Evolutionary conservation across 164 flowering plant species (phyloP), one percentile per base, ranked within the genome.

Genomic region (Paratinospora sagittata): DNA sequence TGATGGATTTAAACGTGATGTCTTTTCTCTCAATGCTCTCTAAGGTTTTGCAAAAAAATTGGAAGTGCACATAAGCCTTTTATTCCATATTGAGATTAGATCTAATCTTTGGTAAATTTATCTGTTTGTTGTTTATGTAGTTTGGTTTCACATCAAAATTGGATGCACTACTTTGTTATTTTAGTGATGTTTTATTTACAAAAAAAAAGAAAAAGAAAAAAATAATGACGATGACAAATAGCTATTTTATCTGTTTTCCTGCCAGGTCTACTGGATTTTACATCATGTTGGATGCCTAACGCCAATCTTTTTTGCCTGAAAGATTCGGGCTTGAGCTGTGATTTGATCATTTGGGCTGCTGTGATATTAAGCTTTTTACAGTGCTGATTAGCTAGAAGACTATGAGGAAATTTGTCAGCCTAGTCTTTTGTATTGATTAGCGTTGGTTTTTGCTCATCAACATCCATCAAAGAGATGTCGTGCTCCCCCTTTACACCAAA

Each of bases 11-110:
- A 73, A 63, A 16, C 92, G 92, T 7, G 94, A 90, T 76, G 75
- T 80, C 27, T 86, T 77, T 76, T 79, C 97, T 49, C 90, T 88
- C 78, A 90, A 89, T 80, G 85, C 96, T 55, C 77, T 94, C 65
- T 84, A 66, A 78, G 85, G 72, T 88, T 73, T 72, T 89, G 94
- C 76, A 84, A 77, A 19, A 84, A 82, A 79, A 61, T 89, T 64
- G 84, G 85, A 74, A 82, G 81, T 49, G 97, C 96, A 26, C 77
- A 83, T 72, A 83, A 77, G 74, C 78, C 86, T 71, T 82, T 89
- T 21, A 45, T 72, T 82, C 91, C 80, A 88, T 94, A 95, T 69
- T 80, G 75, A 78, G 72, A 14, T 49, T 84, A 72, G 93, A 86
- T 12, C 45, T 41, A 41, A 3, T 19, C 60, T 6, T 16, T 19